Percentiles rank a stretch among this genome's conserved stretches.
These are phyloP conservation scores for Fusarium clavum DNA, from an alignment of 2,329 filamentous ascomycete species.

Conservation along the genomic window DNA sequence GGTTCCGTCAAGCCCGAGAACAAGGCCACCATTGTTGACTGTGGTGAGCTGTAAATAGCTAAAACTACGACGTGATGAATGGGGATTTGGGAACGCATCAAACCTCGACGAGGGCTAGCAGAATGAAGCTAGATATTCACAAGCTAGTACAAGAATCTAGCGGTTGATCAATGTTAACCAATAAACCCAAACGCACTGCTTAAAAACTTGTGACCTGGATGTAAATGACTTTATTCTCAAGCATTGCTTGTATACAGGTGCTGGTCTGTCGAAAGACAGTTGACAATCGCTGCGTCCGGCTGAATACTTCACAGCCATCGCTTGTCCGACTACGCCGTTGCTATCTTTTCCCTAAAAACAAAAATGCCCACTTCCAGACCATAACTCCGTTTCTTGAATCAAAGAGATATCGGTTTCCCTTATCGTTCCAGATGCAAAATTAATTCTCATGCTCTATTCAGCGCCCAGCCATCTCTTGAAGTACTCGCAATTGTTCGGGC, in stretches of 20 bases:
- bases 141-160: slow-evolving; percentile 32
- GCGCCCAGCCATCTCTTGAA: slow-evolving; percentile 83
- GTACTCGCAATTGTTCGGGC: slow-evolving; percentile 90
- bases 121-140: slow-evolving; percentile 29
- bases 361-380: slow-evolving; percentile 25
- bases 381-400: slow-evolving; percentile 41
- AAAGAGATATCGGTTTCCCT: slow-evolving; percentile 4
- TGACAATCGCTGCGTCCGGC: slow-evolving; percentile 17
- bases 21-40: slow-evolving; percentile 68
- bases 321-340: slow-evolving; percentile 43
- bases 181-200: slow-evolving; percentile 22
- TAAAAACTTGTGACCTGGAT: background rate
- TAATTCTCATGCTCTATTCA: slow-evolving; percentile 47
- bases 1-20: slow-evolving; percentile 70
- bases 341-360: slow-evolving; percentile 37
- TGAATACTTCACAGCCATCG: slow-evolving; percentile 21
- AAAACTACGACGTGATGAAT: slow-evolving; percentile 15
- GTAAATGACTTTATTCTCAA: slow-evolving; percentile 7
- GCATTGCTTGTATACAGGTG: slow-evolving; percentile 1
- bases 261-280: slow-evolving; percentile 2
- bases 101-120: slow-evolving; percentile 38
- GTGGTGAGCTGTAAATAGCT: slow-evolving; percentile 60
- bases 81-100: slow-evolving; percentile 34
- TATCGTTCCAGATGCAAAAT: slow-evolving; percentile 12
- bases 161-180: slow-evolving; percentile 38